phyloP scores from a whole-genome alignment of 139 green algal genomes.

The Coelastrella sp. region DNA sequence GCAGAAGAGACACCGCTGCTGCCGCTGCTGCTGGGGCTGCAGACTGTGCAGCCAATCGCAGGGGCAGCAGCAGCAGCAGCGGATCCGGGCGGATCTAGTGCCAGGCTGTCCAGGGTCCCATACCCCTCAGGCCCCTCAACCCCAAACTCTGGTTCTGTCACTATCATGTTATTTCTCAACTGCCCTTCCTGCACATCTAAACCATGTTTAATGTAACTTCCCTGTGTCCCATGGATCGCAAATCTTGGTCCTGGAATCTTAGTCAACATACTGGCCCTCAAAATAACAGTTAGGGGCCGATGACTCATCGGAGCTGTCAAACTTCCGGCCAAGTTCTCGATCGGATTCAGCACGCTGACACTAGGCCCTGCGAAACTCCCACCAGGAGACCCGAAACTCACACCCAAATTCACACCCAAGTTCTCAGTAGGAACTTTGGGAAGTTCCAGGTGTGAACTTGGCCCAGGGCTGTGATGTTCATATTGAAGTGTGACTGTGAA shows the following conservation, averaged over 20 bases:
- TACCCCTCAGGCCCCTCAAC: neutral
- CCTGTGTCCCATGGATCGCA: slow-evolving; percentile 10
- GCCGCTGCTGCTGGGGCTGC: neutral
- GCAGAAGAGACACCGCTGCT: slow-evolving; percentile 4
- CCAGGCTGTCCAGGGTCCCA: neutral
- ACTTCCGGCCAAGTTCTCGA: neutral
- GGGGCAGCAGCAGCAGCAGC: neutral
- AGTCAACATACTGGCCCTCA: slow-evolving; percentile 14
- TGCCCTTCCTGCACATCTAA: slow-evolving; percentile 39
- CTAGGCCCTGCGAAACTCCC: neutral
- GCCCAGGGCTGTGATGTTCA: neutral
- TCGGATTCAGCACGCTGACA: neutral
- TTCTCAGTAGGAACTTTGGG: neutral
- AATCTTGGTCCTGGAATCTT: slow-evolving; percentile 26
- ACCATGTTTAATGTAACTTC: slow-evolving; percentile 32
- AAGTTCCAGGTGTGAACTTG: neutral
- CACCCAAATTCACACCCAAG: neutral
- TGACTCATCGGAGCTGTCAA: neutral
- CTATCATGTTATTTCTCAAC: neutral
- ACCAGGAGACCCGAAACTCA: neutral
- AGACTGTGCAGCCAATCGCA: neutral
- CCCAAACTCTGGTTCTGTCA: slow-evolving; percentile 21
- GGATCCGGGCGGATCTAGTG: neutral
- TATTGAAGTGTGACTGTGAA: slow-evolving; percentile 48
- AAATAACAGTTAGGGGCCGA: neutral